phyloP scores from a whole-genome alignment of 805 yeast species.

The Starmerella khaoyaiensis region DNA sequence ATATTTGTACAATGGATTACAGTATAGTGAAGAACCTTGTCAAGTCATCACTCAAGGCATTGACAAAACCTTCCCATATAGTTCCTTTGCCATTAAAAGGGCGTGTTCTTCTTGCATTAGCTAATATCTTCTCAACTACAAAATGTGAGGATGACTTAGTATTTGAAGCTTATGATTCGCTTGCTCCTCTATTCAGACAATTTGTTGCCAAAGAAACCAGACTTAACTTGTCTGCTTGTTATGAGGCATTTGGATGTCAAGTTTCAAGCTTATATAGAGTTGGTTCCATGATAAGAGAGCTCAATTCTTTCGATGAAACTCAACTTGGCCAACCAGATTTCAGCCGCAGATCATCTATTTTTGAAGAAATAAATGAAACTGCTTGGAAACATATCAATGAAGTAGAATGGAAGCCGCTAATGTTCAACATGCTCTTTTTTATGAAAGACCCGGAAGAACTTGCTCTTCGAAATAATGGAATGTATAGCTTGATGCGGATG shows the following conservation, averaged over 20 bases:
- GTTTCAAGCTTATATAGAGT: constrained; percentile 35
- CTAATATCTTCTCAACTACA: constrained; percentile 38
- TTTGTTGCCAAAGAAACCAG: constrained; percentile 54
- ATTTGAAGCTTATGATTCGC: constrained; percentile 31
- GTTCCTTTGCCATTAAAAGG: constrained; percentile 42
- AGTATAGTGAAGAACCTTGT: constrained; percentile 42
- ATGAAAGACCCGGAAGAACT: constrained; percentile 68
- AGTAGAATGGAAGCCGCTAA: constrained; percentile 65
- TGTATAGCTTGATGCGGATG: constrained; percentile 48
- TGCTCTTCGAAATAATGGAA: constrained; percentile 66
- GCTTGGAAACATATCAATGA: constrained; percentile 35
- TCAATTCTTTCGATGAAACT: constrained; percentile 54
- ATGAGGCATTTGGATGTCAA: constrained; percentile 40
- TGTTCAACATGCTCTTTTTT: constrained; percentile 55
- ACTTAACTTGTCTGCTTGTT: constrained; percentile 44
- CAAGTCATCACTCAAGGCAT: constrained; percentile 43
- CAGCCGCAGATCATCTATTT: constrained; percentile 58
- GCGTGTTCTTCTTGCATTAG: constrained; percentile 44
- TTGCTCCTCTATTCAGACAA: constrained; percentile 46
- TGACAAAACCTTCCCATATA: constrained; percentile 44
- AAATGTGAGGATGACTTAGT: constrained; percentile 16
- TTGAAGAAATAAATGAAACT: constrained; percentile 47
- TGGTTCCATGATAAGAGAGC: constrained; percentile 42
- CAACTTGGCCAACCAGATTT: constrained; percentile 68
- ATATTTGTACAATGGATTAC: constrained; percentile 44